Base-by-base conservation (phyloP, 2,329 filamentous ascomycete genomes). In the Calonectria pauciramosa region DNA sequence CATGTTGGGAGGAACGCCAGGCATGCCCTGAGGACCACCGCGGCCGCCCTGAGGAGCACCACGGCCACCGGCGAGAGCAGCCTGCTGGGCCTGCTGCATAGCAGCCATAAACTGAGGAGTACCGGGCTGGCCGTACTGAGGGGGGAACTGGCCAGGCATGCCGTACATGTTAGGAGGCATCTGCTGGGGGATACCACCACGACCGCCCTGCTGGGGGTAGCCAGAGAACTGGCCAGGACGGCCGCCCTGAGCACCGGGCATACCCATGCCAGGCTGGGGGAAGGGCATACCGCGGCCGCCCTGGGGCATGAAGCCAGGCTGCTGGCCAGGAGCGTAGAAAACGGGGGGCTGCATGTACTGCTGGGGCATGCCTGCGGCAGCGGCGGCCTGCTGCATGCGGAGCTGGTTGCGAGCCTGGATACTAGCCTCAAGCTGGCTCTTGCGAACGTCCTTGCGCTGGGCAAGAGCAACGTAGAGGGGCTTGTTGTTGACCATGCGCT, bases 341-440 rank as follows among this genome's bases (percentile, higher is more conserved):
- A 99, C 96, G 72, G 95, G 93, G 73, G 95, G 93, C 85, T 95
- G 95, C 91, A 98, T 96, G 90, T 91, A 95, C 85, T 94, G 94
- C 87, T 94, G 94, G 80, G 95, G 94, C 91, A 98, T 95, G 82
- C 95, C 96, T 69, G 94, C 95, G 79, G 94, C 94, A 79, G 96
- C 95, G 79, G 96, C 96, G 80, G 96, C 95, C 88, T 99, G 97
- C 90, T 99, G 97, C 93, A 99, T 97, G 84, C 97, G 94, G 85
- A 98, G 93, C 87, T 98, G 96, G 91, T 99, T 99, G 87, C 97
- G 96, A 86, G 97, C 96, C 90, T 99, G 97, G 87, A 99, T 99
- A 88, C 95, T 98, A 83, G 96, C 96, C 91, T 99, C 97, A 81
- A 99, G 95, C 91, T 99, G 97, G 90, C 93, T 98, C 93, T 98